Evolutionary conservation across 768 basidiomycete genomes (phyloP).

Genomic region (Polyporus arcularius): DNA sequence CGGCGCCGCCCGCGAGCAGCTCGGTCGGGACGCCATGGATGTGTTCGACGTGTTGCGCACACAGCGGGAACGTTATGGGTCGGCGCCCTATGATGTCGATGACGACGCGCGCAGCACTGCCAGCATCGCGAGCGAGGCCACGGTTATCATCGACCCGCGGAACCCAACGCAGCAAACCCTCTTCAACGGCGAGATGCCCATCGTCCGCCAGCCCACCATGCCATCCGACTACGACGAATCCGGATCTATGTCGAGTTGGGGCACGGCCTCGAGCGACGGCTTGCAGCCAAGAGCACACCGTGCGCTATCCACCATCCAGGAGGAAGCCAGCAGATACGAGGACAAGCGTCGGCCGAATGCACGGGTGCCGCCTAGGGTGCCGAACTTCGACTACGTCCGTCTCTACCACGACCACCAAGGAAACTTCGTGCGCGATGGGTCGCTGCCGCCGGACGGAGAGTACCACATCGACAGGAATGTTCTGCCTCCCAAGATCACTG

Average conservation of each 20-base stretch:
- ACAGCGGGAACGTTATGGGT: neutral
- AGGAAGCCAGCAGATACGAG: neutral
- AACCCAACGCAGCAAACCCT: conserved; percentile 9
- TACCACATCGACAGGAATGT: neutral
- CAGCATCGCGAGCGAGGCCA: conserved; percentile 3
- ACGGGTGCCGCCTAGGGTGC: neutral
- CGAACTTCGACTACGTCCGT: conserved; percentile 2
- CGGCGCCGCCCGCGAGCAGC: neutral
- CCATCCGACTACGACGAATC: conserved; percentile 8
- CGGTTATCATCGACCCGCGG: conserved; percentile 7
- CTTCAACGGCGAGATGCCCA: conserved; percentile 1
- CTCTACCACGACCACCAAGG: conserved; percentile 1
- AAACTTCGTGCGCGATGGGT: conserved; percentile 7
- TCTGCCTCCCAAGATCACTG: conserved; percentile 5
- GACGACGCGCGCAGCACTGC: conserved; percentile 8
- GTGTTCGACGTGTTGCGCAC: neutral
- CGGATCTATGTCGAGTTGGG: neutral
- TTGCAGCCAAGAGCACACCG: neutral
- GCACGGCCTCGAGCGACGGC: neutral
- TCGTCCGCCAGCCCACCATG: conserved; percentile 9
- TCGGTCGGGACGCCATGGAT: neutral
- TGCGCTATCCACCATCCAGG: conserved; percentile 5
- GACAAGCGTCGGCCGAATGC: neutral
- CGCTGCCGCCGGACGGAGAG: conserved; percentile 1
- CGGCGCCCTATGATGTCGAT: neutral